These are phyloP conservation scores for Serpula lacrymans DNA, from an alignment of 768 basidiomycete species.

Conservation along the genomic window DNA sequence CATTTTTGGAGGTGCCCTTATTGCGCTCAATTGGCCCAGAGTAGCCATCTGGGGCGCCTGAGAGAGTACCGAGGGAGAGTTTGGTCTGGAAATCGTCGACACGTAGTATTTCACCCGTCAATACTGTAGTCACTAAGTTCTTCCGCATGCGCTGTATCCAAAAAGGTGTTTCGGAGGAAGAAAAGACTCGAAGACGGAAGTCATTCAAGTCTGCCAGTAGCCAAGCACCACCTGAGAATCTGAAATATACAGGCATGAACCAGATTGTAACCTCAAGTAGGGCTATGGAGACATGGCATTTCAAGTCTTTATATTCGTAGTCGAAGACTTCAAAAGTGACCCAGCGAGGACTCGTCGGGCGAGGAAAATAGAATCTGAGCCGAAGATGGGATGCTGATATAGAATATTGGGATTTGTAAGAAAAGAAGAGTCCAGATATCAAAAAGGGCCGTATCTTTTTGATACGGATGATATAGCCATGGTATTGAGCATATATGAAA, in stretches of 20 bases:
- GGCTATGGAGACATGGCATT: constrained; percentile 19
- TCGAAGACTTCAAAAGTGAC: constrained; percentile 23
- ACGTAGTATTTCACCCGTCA: constrained; percentile 38
- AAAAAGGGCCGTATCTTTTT: background rate
- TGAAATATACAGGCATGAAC: constrained; percentile 37
- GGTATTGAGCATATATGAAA: background rate
- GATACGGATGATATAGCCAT: background rate
- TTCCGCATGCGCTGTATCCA: constrained; percentile 35
- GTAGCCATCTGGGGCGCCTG: constrained; percentile 6
- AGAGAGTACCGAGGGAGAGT: constrained; percentile 25
- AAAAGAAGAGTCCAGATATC: background rate
- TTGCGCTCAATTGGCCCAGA: constrained; percentile 8
- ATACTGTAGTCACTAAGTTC: constrained; percentile 35
- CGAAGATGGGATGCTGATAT: background rate
- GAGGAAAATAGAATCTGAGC: constrained; percentile 30
- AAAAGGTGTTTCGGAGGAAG: constrained; percentile 33
- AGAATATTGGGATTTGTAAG: background rate
- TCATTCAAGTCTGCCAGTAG: constrained; percentile 31
- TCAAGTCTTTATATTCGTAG: constrained; percentile 29
- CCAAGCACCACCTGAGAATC: constrained; percentile 35
- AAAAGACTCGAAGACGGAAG: constrained; percentile 31
- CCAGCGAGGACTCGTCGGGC: constrained; percentile 26
- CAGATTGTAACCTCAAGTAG: constrained; percentile 25
- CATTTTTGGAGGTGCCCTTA: too few relatives aligned
- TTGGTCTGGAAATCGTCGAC: constrained; percentile 36